A percentile compares a stretch with the other conserved stretches of the same genome.
phyloP scores from a whole-genome alignment of 257 asterid species.

The Penstemon eatonii region DNA sequence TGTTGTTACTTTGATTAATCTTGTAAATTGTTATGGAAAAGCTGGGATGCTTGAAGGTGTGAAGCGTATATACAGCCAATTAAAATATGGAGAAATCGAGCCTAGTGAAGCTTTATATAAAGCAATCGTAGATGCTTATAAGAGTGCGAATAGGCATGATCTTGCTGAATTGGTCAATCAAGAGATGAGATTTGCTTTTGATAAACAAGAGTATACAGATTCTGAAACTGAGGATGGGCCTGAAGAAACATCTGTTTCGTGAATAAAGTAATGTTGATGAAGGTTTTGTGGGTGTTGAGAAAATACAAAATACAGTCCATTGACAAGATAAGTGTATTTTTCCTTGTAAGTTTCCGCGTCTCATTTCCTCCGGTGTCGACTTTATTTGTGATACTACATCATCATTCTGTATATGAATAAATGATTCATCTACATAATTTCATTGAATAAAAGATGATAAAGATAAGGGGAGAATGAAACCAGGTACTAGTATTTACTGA shows the following conservation, averaged over 20 bases:
- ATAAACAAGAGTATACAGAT: slow-evolving; percentile 36
- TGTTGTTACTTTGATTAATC: slow-evolving; percentile 61
- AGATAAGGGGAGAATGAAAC: too few species aligned
- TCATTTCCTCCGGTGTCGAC: too few species aligned
- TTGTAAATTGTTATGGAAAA: slow-evolving; percentile 78
- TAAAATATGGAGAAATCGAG: slow-evolving; percentile 62
- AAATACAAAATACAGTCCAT: too few species aligned
- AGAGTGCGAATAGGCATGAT: slow-evolving; percentile 57
- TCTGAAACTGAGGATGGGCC: slow-evolving; percentile 45
- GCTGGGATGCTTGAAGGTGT: slow-evolving; percentile 92
- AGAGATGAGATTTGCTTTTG: slow-evolving; percentile 64
- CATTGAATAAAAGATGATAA: too few species aligned
- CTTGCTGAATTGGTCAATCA: slow-evolving; percentile 75
- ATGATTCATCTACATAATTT: too few species aligned
- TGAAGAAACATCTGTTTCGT: slow-evolving; percentile 25
- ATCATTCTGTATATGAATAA: too few species aligned
- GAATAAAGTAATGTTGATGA: too few species aligned
- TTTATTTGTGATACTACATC: too few species aligned
- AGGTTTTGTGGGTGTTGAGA: too few species aligned
- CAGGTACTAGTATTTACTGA: too few species aligned
- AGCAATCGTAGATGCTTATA: slow-evolving; percentile 72
- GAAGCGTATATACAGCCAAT: slow-evolving; percentile 64
- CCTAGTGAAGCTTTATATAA: slow-evolving; percentile 57
- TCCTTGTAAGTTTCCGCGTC: too few species aligned
- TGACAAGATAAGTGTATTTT: too few species aligned